Evolutionary conservation across 352 stramenopile genomes (phyloP), one percentile per base, ranked within the genome.

Genomic region (Pythium grandisporangium): DNA sequence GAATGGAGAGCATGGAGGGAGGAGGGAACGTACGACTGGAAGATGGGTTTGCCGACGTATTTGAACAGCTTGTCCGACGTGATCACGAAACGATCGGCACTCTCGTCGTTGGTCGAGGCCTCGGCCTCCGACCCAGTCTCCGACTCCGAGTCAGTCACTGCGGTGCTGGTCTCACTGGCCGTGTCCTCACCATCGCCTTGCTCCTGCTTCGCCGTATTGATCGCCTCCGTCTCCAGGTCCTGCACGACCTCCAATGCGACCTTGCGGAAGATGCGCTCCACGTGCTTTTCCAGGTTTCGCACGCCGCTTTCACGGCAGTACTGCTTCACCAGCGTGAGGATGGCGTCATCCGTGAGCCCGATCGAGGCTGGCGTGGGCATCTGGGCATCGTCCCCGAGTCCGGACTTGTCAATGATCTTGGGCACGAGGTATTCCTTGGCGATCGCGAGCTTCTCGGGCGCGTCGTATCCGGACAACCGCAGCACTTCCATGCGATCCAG

Each of bases 401-500:
- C 96, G 23, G 79, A 96, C 21, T 96, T 88, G 30, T 93, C 83
- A 48, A 97, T 74, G 10, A 95, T 92, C 64, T 98, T 98, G 4
- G 96, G 96, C 20, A 99, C 91, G 5, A 99, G 63, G 56, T 99
- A 99, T 30, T 98, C 76, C 65, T 97, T 95, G 20, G 93, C 93
- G 42, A 99, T 99, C 25, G 91, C 84, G 25, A 99, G 58, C 63
- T 99, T 99, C 48, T 99, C 96, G 8, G 90, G 85, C 8, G 96
- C 85, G 56, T 99, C 95, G 48, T 93, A 93, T 16, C 96, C 96
- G 21, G 91, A 97, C 12, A 99, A 54, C 44, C 91, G 86, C 51
- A 99, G 95, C 16, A 99, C 78, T 75, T 99, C 96, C 96, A 99
- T 99, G 40, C 96, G 82, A 76, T 99, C 96, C n/a, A 98, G 67